Conservation (phyloP, 768 basidiomycete genomes). For the Russula sp. region DNA sequence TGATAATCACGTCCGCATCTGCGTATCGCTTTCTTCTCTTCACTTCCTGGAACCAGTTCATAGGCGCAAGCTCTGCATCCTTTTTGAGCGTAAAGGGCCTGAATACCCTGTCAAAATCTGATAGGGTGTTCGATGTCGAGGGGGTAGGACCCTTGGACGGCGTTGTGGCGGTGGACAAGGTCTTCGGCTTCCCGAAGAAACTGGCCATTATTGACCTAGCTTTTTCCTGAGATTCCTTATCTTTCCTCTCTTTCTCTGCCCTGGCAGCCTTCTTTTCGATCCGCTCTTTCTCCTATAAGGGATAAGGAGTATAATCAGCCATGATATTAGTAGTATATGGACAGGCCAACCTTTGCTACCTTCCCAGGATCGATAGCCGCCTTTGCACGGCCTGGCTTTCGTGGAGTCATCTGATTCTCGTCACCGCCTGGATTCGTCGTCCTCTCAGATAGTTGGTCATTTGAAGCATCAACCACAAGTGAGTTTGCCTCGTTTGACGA, state of each 20-base stretch:
- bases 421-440: slow-evolving; percentile 30
- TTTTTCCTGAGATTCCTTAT: slow-evolving; percentile 60
- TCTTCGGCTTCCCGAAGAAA: slow-evolving; percentile 66
- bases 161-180: slow-evolving; percentile 22
- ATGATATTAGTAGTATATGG: background rate
- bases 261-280: slow-evolving; percentile 62
- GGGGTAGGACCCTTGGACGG: slow-evolving; percentile 25
- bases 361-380: slow-evolving; percentile 52
- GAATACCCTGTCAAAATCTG: slow-evolving; percentile 71
- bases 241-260: slow-evolving; percentile 64
- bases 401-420: slow-evolving; percentile 29
- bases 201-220: slow-evolving; percentile 69
- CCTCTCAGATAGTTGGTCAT: slow-evolving; percentile 18
- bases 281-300: slow-evolving; percentile 57
- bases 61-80: slow-evolving; percentile 60
- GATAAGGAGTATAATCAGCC: background rate
- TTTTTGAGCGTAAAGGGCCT: slow-evolving; percentile 76
- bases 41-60: slow-evolving; percentile 54
- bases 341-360: slow-evolving; percentile 41
- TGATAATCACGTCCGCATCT: slow-evolving; percentile 45
- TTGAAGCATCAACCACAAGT: background rate
- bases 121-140: slow-evolving; percentile 33
- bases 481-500: slow-evolving; percentile 13
- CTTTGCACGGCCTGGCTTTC: slow-evolving; percentile 38
- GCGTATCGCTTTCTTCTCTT: slow-evolving; percentile 21